Percentiles rank a stretch among this genome's conserved stretches.
Evolutionary conservation across 2,329 filamentous ascomycete genomes (phyloP).

Genomic region (Graphiopsis chlorocephala): DNA sequence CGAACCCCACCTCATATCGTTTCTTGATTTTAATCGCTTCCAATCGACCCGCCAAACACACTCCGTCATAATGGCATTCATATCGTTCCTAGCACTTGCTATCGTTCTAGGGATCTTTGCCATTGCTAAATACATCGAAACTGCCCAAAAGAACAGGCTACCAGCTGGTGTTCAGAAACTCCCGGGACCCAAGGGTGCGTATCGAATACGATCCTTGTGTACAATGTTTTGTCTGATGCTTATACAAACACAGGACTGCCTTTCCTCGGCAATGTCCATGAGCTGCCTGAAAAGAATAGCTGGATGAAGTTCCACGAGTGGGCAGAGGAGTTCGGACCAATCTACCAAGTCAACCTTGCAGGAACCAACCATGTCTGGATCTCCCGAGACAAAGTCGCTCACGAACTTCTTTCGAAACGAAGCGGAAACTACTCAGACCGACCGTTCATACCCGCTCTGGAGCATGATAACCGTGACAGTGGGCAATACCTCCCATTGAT

Average conservation of each 20-base stretch:
- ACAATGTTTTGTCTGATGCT: not conserved
- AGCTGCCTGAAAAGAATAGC: conserved; percentile 43
- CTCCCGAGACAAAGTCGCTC: conserved; percentile 41
- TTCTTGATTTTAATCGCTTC: not conserved
- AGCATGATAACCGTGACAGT: conserved; percentile 44
- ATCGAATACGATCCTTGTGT: not conserved
- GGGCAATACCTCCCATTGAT: conserved; percentile 47
- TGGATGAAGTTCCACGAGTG: conserved; percentile 48
- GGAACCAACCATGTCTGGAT: conserved; percentile 48
- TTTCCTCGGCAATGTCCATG: conserved; percentile 42
- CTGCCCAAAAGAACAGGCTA: conserved; percentile 15
- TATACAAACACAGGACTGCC: conserved; percentile 37
- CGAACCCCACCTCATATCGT: not conserved
- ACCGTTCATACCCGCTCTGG: conserved; percentile 44
- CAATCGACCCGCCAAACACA: not conserved
- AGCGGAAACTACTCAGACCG: conserved; percentile 47
- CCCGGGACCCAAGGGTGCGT: conserved; percentile 27
- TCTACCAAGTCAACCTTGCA: conserved; percentile 46
- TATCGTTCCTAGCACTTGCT: conserved; percentile 23
- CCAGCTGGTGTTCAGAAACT: conserved; percentile 21
- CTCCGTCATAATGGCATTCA: conserved; percentile 19
- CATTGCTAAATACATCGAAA: conserved; percentile 22
- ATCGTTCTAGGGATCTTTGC: conserved; percentile 29
- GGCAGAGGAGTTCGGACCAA: conserved; percentile 38
- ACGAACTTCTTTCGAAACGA: conserved; percentile 44